Evolutionary conservation across 441 rosid species (phyloP), one percentile per base, ranked within the genome.

Genomic region (Populus hybrid): DNA sequence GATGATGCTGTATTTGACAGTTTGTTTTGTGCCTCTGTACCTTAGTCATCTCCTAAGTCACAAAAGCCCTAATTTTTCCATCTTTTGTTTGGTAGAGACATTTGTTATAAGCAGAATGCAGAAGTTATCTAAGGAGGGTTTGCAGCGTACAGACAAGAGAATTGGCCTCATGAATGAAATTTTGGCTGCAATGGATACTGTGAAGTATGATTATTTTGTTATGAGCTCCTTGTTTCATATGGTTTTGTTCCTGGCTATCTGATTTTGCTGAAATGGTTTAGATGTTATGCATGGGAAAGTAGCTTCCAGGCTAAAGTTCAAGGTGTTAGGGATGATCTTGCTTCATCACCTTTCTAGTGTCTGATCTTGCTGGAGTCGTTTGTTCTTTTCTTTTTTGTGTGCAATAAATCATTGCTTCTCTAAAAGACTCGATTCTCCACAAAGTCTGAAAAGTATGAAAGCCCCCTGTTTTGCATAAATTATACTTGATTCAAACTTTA

Each of bases 251-350:
- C 36, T 66, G 34, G 26, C 34, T 21, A 36, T 73, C 77, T 76
- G 74, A 72, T 72, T 76, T 68, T 75, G 26, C 75, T 84, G 65
- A 50, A 73, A 82, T 85, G 82, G 71, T 18, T 77, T 85, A 97
- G 99, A 87, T 97, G 99, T 83, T 97, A 97, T 86, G 99, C 98
- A 71, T 97, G 99, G 99, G 99, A 97, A 85, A 88, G 87, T 69
- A 97, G 99, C 83, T 97, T 97, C 88, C 97, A 93, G 79, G 85
- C 88, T 64, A 95, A 93, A 89, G 98, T 97, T 83, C 97, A 92
- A 85, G 86, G 76, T 79, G 89, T 88, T 76, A 90, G 99, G 65
- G 84, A 80, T 86, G 98, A 93, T 70, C 24, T 24, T 24, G 24
- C 24, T 24, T 24, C 24, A 24, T 24, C 24, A 24, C 24, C 24